Evolutionary conservation across 495 filamentous ascomycete species (phyloP), one percentile per base, ranked within the genome.

Genomic region (Xylaria palmicola): DNA sequence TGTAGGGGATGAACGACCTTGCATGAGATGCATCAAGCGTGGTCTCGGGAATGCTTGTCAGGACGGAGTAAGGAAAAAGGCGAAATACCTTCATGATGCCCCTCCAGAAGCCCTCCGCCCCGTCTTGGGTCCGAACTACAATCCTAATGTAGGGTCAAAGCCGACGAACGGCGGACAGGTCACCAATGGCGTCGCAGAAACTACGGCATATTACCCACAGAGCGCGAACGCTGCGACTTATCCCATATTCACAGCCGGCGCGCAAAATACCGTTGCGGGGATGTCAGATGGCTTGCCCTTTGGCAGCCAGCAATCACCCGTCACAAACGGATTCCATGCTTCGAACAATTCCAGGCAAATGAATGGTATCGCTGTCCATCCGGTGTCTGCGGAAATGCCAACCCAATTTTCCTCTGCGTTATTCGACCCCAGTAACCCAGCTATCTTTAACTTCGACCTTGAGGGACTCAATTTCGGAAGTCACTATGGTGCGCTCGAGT

Each of bases 81-180:
- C 94, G 63, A 98, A 98, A 73, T 98, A 98, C 77, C 88, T 98
- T 48, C 93, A 97, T 75, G 94, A 97, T 79, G 92, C 93, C 26
- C 91, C 93, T 37, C 84, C 90, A 56, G 92, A 94, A 62, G 80
- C 81, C 10, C 63, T 85, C 29, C 70, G 82, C 44, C 81, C 81
- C 2, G 82, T 85, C 7, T 67, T 85, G 27, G 82, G 81, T 13
- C 82, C 81, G 1, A 83, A 76, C 55, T 84, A 78, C 62, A 83
- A 81, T 53, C 81, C 77, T 40, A 77, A 72, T 40, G 68, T 72
- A 12, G 64, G 71, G 13, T 50, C 73, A 5, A 66, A 67, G 36
- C 40, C 67, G 34, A 65, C 70, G 12, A 73, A 62, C 60, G 75
- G 65, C 62, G 77, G 67, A 60, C 69, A 72, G 37, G 53, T 57